Evolutionary conservation across 1,139 yeast genomes (phyloP).

Genomic region (Zhuliangozyma parablackwelliae): DNA sequence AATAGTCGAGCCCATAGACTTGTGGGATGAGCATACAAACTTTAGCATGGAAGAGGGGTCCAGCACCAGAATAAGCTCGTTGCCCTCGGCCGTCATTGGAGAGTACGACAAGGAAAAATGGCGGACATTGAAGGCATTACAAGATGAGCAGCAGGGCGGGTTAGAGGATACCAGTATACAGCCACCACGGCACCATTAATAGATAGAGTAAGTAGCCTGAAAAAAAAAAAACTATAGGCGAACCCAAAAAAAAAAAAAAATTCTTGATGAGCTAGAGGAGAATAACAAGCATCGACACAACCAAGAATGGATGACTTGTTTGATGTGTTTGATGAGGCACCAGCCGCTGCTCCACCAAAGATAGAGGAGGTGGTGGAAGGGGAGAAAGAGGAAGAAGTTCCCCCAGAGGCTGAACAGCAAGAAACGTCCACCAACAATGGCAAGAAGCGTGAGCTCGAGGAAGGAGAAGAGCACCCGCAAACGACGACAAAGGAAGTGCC

Average conservation of each 20-base stretch:
- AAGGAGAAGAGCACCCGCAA: slow-evolving; percentile 1
- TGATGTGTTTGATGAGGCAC: slow-evolving; percentile 63
- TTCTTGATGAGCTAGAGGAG: no score
- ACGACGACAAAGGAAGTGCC: neutral
- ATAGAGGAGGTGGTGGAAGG: slow-evolving; percentile 7
- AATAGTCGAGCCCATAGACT: slow-evolving; percentile 19
- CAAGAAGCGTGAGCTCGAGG: slow-evolving; percentile 6
- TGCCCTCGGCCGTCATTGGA: slow-evolving; percentile 59
- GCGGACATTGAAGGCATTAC: slow-evolving; percentile 42
- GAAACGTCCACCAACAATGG: slow-evolving; percentile 1
- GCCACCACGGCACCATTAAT: neutral
- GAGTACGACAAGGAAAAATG: slow-evolving; percentile 65
- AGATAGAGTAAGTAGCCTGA: neutral
- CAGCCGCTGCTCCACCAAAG: slow-evolving; percentile 32
- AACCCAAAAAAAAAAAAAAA: no score
- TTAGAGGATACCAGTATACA: neutral
- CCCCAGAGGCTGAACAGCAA: no score
- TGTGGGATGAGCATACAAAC: slow-evolving; percentile 33
- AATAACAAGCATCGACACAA: no score
- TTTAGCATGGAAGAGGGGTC: slow-evolving; percentile 23
- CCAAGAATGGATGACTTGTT: slow-evolving; percentile 49
- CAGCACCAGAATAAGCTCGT: slow-evolving; percentile 40
- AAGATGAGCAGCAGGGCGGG: neutral
- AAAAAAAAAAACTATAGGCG: no score
- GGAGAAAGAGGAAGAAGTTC: no score